Base-by-base conservation (phyloP, 1,284 basidiomycete species). In the Tilletia caries region DNA sequence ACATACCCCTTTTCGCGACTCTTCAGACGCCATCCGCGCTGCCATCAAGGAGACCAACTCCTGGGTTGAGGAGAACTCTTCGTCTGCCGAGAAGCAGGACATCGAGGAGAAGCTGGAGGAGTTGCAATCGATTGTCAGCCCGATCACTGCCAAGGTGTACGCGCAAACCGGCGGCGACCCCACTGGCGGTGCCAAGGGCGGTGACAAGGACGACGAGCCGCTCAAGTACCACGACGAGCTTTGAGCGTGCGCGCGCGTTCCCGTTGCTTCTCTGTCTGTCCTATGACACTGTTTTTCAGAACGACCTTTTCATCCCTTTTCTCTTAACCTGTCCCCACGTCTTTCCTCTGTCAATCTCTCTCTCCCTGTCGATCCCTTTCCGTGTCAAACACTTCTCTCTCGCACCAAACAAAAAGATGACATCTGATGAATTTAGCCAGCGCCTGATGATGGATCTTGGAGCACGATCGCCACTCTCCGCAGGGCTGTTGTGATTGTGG, bases 101-200 rank as follows among this genome's bases (percentile, higher is more conserved):
- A 80, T 83, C 68, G 81, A 83, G 74, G 81, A 83, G 76, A 78
- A 83, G 76, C 74, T 83, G 66, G 73, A 70, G 44, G 80, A 82
- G 75, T 75, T 83, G 69, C 81, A 83, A 77, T 77, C 80, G 52
- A 76, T 76, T 48, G 75, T 83, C 58, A 75, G 77, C 5, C 81
- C 81, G 65, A 83, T 83, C 76, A 83, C 81, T 27, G 76, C 78
- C 66, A 82, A 83, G 77, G 76, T 83, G 67, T 83, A 83, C 79
- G 70, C 74, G 67, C 73, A 73, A 41, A 65, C 71, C 29, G 72
- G 54, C 60, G 72, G 64, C 23, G 70, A 64, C n/a, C 67, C 70
- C n/a, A 65, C 68, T 10, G 73, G 75, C 33, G 71, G 70, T 48
- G 70, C 71, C 58, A 41, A 41, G 37, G 52, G 52, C 25, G 52